A percentile compares a stretch with the other conserved stretches of the same genome.
Evolutionary conservation across 352 stramenopile species (phyloP).

Genomic region (Phytopythium cucurbitacearum): DNA sequence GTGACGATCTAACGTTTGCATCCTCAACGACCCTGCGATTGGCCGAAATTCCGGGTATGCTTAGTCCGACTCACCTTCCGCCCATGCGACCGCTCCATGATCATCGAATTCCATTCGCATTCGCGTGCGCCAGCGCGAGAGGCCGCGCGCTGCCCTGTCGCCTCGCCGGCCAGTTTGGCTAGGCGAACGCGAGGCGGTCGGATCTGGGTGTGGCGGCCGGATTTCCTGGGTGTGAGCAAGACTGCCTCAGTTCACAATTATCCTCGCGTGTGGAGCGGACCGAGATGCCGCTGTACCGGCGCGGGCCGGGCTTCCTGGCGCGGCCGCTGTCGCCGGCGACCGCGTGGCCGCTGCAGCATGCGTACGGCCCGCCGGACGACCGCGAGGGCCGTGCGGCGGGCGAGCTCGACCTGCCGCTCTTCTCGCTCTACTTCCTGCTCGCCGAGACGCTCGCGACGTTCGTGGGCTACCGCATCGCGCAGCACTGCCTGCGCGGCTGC

Average conservation of each 20-base stretch:
- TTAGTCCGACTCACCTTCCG: neutral
- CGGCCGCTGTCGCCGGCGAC: conserved; percentile 12
- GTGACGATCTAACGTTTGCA: neutral
- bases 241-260: too few species aligned
- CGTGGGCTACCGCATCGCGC: conserved; percentile 73
- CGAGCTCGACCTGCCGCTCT: conserved; percentile 62
- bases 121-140: conserved; percentile 9
- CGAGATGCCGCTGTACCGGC: conserved; percentile 57
- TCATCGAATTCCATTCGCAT: conserved; percentile 6
- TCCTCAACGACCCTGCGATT: neutral
- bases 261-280: conserved; percentile 7
- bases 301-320: conserved; percentile 47
- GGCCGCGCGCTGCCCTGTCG: neutral
- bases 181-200: conserved; percentile 9
- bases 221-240: too few species aligned
- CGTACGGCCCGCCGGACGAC: conserved; percentile 50
- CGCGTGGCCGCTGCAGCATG: conserved; percentile 23
- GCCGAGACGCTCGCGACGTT: conserved; percentile 74
- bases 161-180: conserved; percentile 5
- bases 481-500: conserved; percentile 72
- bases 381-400: conserved; percentile 20
- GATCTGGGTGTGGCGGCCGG: neutral
- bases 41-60: neutral
- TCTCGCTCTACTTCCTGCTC: conserved; percentile 76
- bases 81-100: neutral